Conservation (phyloP, 1,284 basidiomycete genomes). For the Moesziomyces globuligerus region DNA sequence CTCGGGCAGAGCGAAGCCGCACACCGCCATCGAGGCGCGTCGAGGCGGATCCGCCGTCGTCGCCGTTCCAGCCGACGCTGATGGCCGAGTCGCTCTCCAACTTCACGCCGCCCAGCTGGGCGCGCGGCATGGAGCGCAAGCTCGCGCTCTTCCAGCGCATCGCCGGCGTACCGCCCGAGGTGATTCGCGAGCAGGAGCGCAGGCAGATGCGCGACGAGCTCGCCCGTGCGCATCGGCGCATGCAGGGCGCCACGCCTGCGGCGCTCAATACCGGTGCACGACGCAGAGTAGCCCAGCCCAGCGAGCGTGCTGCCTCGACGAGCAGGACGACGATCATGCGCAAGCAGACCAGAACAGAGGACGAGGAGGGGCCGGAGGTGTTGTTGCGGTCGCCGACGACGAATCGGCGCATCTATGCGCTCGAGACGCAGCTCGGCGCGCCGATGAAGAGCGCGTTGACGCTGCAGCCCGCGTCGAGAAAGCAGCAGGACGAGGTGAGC, state of each 20-base stretch:
- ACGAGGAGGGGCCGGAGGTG: background rate
- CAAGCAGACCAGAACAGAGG: background rate
- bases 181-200: conserved; percentile 9
- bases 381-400: conserved; percentile 30
- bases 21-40: conserved; percentile 1
- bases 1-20: background rate
- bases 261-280: background rate
- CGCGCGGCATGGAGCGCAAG: conserved; percentile 1
- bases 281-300: too few relatives aligned
- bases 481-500: background rate
- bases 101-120: conserved; percentile 36
- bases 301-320: background rate
- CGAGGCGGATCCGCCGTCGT: conserved; percentile 3
- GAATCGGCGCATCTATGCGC: conserved; percentile 41
- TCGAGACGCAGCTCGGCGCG: conserved; percentile 34
- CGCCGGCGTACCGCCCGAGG: conserved; percentile 18
- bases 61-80: conserved; percentile 20
- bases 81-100: conserved; percentile 40
- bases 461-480: conserved; percentile 7
- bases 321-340: conserved; percentile 3
- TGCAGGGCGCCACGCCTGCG: conserved; percentile 8
- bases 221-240: conserved; percentile 18
- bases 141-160: conserved; percentile 31
- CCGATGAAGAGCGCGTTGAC: conserved; percentile 5
- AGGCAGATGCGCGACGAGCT: conserved; percentile 21